Base-by-base conservation (phyloP, 2,329 filamentous ascomycete species). In the Aspergillus fructus region DNA sequence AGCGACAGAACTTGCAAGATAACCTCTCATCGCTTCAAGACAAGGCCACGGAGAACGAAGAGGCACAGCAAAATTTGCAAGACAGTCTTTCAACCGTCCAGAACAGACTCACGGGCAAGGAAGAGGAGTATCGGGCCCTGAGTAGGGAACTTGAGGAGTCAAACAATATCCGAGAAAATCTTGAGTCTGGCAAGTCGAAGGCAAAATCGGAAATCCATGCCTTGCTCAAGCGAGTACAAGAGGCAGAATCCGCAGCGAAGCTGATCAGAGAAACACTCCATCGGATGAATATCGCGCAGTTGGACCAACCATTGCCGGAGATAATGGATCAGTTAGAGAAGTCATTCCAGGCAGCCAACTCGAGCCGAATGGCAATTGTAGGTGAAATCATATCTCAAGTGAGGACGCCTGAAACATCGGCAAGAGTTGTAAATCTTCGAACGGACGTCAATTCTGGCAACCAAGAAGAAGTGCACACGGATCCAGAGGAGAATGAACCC, bases 41-140 rank as follows among this genome's bases (percentile, higher is more conserved):
- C 43, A 21, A 46, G 15, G 13, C 27, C 13, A 24, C 23, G 13
- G 23, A 21, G n/a, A 46, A 15, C 43, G 23, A 46, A n/a, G 43
- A 27, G 21, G 24, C 21, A 15, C 27, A 21, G 1, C 13, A 33
- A 46, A 15, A 3, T 13, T 46, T 46, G 23, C 24, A 30, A 21
- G 6, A 27, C 27, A 65, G 59, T 37, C 43, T 64, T 9, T 53
- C 61, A 12, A 24, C 40, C 5, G 49, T 68, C n/a, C 58, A 63
- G 30, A 23, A 43, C 46, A 3, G 53, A 65, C 27, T 65, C 3
- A 48, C 59, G 11, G 46, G 59, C 23, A 73, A 72, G 21, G 68
- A 70, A 8, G 68, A 76, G 57, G 69, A 72, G n/a, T 64, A 68
- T 33, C 6, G 39, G 19, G 59, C 43, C 0, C 30, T 62, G 3